Base-by-base conservation (phyloP, 192 early-diverging fungal genomes). In the Rhizophagus prolifer region DNA sequence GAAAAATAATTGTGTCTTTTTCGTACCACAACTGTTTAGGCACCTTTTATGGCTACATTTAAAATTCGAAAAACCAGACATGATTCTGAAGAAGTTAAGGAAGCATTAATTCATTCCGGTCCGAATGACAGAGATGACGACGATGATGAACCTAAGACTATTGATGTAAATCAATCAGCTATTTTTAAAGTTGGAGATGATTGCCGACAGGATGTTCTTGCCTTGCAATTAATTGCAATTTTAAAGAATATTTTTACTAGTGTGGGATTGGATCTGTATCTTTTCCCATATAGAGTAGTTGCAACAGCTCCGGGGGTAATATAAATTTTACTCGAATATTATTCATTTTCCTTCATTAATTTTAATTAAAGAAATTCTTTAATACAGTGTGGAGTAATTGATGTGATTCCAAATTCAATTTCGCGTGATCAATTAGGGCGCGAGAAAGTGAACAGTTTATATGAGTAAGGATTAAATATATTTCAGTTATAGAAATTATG, bases 181-280 rank as follows among this genome's bases (percentile, higher is more conserved):
- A 99, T 99, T 74, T 99, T 99, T 89, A 99, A 99, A 88, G 97
- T 99, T 60, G 98, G 98, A 73, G 98, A 99, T 77, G 97, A 99
- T 84, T 99, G 98, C 85, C 91, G 98, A 36, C 98, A 99, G 83
- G 98, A 99, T 81, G 93, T 99, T 23, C 87, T 99, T 76, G 97
- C 98, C 4, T 82, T 99, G 65, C 98, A 99, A 85, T 86, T 99
- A 78, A 98, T 99, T 85, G 94, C 94, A 1, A 91, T 97, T 44
- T 99, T 98, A 86, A 98, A 98, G 78, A 95, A 93, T 83, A 97
- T 99, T 61, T 96, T 97, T 70, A 89, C 92, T 0, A 91, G 89
- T 41, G 91, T 92, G 28, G 97, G 95, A 5, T 84, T 98, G 63
- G 97, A 99, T 81, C 84, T 99, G 70, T 98, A 99, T 83, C 81